Evolutionary conservation across 2,329 filamentous ascomycete genomes (phyloP), one percentile per base, ranked within the genome.

Genomic region (Pseudocercospora ulei): DNA sequence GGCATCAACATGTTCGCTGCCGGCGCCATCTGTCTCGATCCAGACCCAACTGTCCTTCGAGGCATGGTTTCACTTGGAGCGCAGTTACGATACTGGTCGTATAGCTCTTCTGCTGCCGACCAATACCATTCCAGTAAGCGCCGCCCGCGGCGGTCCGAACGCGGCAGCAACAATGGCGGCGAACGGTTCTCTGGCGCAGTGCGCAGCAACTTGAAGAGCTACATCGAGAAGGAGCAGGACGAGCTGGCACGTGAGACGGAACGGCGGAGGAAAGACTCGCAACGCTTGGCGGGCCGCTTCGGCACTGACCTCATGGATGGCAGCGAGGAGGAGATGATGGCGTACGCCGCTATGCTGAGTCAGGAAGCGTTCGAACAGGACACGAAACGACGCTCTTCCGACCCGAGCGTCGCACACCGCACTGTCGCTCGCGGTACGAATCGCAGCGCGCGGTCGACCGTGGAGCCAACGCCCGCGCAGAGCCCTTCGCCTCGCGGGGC

Each of bases 61-160:
- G 90, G 90, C 4, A 76, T 94, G 44, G 78, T 95, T 1, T 81
- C 87, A 1, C 76, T 94, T 35, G 90, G 90, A 7, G 82, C 82
- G 0, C 82, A 88, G 54, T 65, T 98, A 11, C 81, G 85, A 7
- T 96, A 86, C 60, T 98, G 90, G 90, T 79, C 82, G 3, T 96
- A 92, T 58, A 92, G 83, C 59, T 88, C 86, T n/a, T 72, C 73
- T 14, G 72, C 72, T 6, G 80, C 80, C 0, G 78, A 81, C 53
- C 78, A 85, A 44, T 76, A 80, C 43, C 74, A 80, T 35, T 78
- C 77, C 39, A 82, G 75, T 46, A 94, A 92, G 62, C 80, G 86
- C n/a, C 78, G 77, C 5, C 65, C 80, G 8, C 79, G 84, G 23
- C 78, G 84, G 41, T 73, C 76, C 1, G 78, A 76, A 46, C 71